Evolutionary conservation across 805 yeast species (phyloP), one percentile per base, ranked within the genome.

Genomic region (Saccharomycopsis microspora): DNA sequence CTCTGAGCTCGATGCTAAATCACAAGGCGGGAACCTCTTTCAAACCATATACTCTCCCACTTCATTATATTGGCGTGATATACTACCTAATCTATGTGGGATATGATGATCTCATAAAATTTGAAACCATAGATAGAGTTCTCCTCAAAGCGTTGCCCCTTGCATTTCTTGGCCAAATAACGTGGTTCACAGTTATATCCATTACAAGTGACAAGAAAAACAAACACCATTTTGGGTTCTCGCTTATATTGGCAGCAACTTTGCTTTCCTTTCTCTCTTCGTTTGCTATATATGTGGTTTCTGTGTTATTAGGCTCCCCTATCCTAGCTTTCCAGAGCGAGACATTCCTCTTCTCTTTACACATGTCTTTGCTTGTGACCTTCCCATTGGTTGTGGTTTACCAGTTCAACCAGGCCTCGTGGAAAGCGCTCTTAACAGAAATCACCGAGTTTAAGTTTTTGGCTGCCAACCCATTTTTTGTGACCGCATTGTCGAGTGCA

Each of bases 241-340:
- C 56, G 6, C 41, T 56, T 29, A 29, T 49, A 1, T 39, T 59
- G 9, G 49, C 43, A 10, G 38, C 44, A 5, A 42, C 50, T 4
- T 38, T 46, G 29, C 32, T 42, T 6, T 40, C 59, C 1, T 3
- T 53, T 1, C 9, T 55, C 4, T 52, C 61, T 1, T 40, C 64
- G 0, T 32, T 60, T 1, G 64, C 69, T 4, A 27, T 65, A 4
- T 61, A 62, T 42, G 35, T 64, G 2, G 50, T 71, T 1, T 60
- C 82, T 42, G 67, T 87, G 1, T 56, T 87, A 8, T 76, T 85
- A 58, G 97, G 97, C 5, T 94, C 96, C 0, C 96, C 96, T 9
- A 66, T 83, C 40, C 64, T 76, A 1, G 66, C 75, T 1, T 68
- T 71, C 35, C 50, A 72, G 33, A 54, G 50, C 5, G 82, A 78